phyloP scores from a whole-genome alignment of 352 stramenopile genomes.

The Globisporangium paddicum region DNA sequence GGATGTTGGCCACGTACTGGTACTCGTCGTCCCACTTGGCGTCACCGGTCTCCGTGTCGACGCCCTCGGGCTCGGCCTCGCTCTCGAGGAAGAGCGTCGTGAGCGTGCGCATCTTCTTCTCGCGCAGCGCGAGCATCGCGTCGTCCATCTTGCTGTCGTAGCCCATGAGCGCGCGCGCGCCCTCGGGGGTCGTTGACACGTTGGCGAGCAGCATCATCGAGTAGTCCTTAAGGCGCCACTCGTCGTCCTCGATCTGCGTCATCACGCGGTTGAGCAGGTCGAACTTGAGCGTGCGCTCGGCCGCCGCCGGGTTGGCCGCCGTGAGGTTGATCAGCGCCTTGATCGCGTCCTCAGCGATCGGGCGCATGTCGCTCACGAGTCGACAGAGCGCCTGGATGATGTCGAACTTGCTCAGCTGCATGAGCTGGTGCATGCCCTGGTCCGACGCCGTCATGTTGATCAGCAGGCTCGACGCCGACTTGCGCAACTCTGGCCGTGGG shows the following conservation, averaged over 20 bases:
- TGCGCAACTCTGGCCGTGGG: conserved; percentile 77
- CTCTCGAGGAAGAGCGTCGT: conserved; percentile 66
- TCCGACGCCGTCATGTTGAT: conserved; percentile 83
- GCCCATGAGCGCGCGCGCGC: conserved; percentile 60
- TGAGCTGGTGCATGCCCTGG: conserved; percentile 67
- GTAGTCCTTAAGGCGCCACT: conserved; percentile 79
- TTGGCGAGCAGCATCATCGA: conserved; percentile 89
- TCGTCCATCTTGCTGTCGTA: conserved; percentile 44
- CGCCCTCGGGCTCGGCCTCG: conserved; percentile 71
- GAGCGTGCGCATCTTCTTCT: conserved; percentile 79
- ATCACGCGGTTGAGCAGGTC: conserved; percentile 86
- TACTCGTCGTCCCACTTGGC: conserved; percentile 87
- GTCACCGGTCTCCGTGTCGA: conserved; percentile 62
- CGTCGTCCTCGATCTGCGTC: conserved; percentile 74
- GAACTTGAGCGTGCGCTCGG: conserved; percentile 71
- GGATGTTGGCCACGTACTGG: conserved; percentile 83
- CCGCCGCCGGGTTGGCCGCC: conserved; percentile 54
- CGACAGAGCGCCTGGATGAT: conserved; percentile 75
- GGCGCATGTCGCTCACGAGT: conserved; percentile 77
- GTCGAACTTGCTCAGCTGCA: conserved; percentile 68
- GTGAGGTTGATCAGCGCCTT: conserved; percentile 87
- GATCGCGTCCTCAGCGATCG: conserved; percentile 82
- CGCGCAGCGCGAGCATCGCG: conserved; percentile 46
- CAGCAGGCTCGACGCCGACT: conserved; percentile 77
- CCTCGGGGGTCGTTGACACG: conserved; percentile 66